Evolutionary conservation across 2,329 filamentous ascomycete genomes (phyloP).

Genomic region (Cladosporium velox): DNA sequence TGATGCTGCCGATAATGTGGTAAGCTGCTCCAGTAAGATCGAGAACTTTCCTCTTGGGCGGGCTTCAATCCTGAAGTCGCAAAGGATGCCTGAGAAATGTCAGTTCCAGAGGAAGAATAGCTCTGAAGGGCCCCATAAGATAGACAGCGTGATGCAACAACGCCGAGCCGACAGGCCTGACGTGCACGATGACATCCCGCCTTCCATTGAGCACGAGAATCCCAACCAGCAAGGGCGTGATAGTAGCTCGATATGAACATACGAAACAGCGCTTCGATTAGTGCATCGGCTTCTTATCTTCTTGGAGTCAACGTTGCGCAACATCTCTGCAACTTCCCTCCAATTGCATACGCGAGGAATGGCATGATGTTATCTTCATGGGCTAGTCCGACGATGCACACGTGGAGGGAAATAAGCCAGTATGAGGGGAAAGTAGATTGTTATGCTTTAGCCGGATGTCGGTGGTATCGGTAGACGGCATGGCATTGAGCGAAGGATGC

Average conservation of each 20-base stretch:
- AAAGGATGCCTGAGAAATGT: neutral
- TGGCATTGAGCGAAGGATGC: slow-evolving; percentile 6
- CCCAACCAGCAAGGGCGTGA: neutral
- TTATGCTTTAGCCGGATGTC: neutral
- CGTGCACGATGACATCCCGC: neutral
- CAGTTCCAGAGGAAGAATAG: no score
- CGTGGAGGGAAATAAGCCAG: no score
- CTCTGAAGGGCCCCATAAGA: neutral
- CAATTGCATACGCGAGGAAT: neutral
- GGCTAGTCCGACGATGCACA: neutral
- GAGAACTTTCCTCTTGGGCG: neutral
- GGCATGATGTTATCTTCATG: neutral
- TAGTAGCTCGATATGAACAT: neutral
- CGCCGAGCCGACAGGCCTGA: neutral
- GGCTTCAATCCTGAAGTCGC: neutral
- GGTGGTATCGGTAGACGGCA: neutral
- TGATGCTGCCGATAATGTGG: no score
- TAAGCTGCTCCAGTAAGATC: neutral
- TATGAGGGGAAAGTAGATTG: neutral
- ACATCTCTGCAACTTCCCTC: neutral
- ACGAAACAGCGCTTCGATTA: neutral
- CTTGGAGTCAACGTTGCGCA: neutral
- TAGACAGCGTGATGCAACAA: neutral
- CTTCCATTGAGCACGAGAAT: neutral
- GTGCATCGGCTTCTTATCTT: neutral